Evolutionary conservation across 2,329 filamentous ascomycete species (phyloP), one percentile per base, ranked within the genome.

Genomic region (Exophiala aquamarina): DNA sequence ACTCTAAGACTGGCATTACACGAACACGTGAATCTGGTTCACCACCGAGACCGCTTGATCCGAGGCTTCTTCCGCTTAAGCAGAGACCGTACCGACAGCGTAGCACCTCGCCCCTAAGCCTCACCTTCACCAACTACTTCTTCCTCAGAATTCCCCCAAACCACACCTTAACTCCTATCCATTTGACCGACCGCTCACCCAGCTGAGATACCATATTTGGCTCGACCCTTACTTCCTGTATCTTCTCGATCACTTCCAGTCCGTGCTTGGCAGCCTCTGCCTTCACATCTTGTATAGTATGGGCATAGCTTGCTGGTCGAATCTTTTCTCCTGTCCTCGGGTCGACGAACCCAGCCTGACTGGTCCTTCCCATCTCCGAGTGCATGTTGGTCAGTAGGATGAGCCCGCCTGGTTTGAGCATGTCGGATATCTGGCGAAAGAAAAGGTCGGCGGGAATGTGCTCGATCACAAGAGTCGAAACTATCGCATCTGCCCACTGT

Each of bases 361-460:
- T 77, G 13, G 74, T 69, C 9, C 19, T 35, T 11, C 58, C 57
- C 81, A 86, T 85, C 3, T 84, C 77, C 2, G 72, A 64, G 61
- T 86, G 83, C 83, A 86, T 86, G 58, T 85, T 86, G 1, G 81
- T 85, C n/a, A 86, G 58, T 8, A 85, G 66, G 4, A 83, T 65
- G 38, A 74, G 63, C 0, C 76, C 81, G 0, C 72, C 72, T 0
- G 68, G 65, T 2, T 55, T 57, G 13, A 85, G 62, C 1, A 78
- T 63, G 9, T 58, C 54, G 1, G 68, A 57, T 0, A 74, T 70
- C 0, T 73, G 72, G 2, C 55, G 41, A 62, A 86, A 85, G 65
- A 84, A 85, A 59, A 73, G 78, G 0, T 63, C 54, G 0, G 54
- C 4, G 0, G 81, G 76, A 3, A 86, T 67, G 63, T 86, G 83